phyloP scores from a whole-genome alignment of 495 filamentous ascomycete genomes.

The Talaromyces wortmannii region DNA sequence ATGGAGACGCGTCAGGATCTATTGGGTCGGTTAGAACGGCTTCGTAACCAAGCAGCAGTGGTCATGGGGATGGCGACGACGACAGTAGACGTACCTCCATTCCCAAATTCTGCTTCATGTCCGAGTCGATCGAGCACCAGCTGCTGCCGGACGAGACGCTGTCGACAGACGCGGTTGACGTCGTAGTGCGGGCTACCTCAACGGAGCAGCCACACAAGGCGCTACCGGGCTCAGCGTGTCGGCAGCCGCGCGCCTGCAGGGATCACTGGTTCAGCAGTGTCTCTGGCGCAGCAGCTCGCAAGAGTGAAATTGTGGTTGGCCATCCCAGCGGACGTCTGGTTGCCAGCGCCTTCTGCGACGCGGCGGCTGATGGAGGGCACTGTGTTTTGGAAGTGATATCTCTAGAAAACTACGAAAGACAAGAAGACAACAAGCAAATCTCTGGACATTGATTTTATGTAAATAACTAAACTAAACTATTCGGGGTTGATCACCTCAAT shows the following conservation, averaged over 20 bases:
- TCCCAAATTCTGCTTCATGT: conserved; percentile 62
- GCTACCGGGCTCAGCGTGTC: conserved; percentile 56
- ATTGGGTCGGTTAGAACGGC: conserved; percentile 48
- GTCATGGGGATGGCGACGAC: conserved; percentile 53
- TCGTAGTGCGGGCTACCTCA: conserved; percentile 38
- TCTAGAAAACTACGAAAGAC: too few relatives aligned
- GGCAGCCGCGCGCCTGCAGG: conserved; percentile 45
- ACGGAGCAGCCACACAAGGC: conserved; percentile 59
- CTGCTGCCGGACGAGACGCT: conserved; percentile 20
- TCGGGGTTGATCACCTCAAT: too few relatives aligned
- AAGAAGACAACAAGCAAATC: too few relatives aligned
- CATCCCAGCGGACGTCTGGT: conserved; percentile 50
- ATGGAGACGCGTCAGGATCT: conserved; percentile 41
- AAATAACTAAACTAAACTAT: too few relatives aligned
- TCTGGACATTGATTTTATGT: too few relatives aligned
- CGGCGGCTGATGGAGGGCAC: conserved; percentile 47
- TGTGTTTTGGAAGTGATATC: conserved; percentile 49
- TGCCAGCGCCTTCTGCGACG: conserved; percentile 34
- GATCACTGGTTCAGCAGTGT: conserved; percentile 19
- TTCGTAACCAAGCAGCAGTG: conserved; percentile 52
- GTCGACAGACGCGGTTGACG: conserved; percentile 22
- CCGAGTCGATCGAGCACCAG: conserved; percentile 26
- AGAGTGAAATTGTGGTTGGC: conserved; percentile 34
- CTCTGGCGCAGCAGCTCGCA: conserved; percentile 8
- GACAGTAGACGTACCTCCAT: conserved; percentile 40